These are phyloP conservation scores for Lipomyces spencermartinsiae DNA, from an alignment of 805 yeast species.

Conservation along the genomic window DNA sequence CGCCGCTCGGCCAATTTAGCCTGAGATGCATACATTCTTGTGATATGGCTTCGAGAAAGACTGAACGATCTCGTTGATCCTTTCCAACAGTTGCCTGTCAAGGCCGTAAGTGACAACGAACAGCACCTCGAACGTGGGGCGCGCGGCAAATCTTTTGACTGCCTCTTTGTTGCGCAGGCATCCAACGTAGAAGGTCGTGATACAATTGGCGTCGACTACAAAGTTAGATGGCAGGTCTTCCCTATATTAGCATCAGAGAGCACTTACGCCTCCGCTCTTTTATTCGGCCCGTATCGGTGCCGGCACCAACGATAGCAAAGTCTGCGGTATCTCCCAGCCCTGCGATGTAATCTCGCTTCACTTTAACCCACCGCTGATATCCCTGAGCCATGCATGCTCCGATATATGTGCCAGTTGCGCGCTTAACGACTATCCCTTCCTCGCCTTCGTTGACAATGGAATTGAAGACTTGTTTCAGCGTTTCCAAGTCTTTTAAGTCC, in stretches of 20 bases:
- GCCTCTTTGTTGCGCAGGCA: conserved; percentile 23
- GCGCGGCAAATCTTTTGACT: conserved; percentile 16
- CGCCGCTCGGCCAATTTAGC: background rate
- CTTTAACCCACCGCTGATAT: conserved; percentile 23
- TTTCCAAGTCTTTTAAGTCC: background rate
- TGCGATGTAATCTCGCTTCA: conserved; percentile 28
- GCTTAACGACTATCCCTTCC: conserved; percentile 31
- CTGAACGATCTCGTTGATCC: conserved; percentile 10
- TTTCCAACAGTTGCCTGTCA: background rate
- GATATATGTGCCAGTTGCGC: conserved; percentile 14
- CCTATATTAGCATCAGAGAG: background rate
- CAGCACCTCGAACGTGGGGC: conserved; percentile 23
- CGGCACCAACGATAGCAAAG: conserved; percentile 31
- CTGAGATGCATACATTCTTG: background rate
- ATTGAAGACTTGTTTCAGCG: conserved; percentile 11
- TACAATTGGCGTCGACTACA: conserved; percentile 11
- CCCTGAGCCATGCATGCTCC: conserved; percentile 15
- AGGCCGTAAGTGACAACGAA: conserved; percentile 23
- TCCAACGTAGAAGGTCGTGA: conserved; percentile 24
- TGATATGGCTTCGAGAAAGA: background rate
- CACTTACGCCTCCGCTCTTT: conserved; percentile 20
- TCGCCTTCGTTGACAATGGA: conserved; percentile 5
- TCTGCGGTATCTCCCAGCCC: conserved; percentile 32
- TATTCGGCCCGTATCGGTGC: conserved; percentile 18
- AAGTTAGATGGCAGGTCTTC: background rate